Evolutionary conservation across 192 early-diverging fungal genomes (phyloP), one percentile per base, ranked within the genome.

Genomic region (Gonapodya prolifera): DNA sequence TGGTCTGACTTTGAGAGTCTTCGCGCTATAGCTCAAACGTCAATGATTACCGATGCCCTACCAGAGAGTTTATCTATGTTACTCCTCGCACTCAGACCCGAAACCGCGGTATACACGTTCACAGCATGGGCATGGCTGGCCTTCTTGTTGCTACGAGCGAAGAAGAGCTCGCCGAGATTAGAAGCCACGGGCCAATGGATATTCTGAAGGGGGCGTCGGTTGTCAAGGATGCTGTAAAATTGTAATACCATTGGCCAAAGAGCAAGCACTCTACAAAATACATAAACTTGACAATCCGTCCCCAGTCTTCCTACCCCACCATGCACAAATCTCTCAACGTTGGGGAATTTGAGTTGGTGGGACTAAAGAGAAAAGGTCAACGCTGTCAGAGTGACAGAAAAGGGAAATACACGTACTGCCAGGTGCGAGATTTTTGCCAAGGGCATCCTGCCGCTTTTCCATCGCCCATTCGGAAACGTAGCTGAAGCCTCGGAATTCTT

Each of bases 401-500:
- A 61, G 45, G 23, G 8, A 61, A 23, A 8, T 61, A 23, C 45
- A 61, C 45, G 8, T 23, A 61, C 45, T 61, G 8, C 45, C 45
- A 8, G 45, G 45, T 61, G 45, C 45, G 8, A 61, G 23, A 61
- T 61, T 61, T 23, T 61, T 61, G 8, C 45, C 45, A 23, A 61
- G 45, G 8, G 45, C 45, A 16, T 61, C 45, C 23, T 8, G 23
- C 23, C 78, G 77, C 17, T 79, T 75, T 32, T 82, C 75, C 70
- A 83, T 28, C 2, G 81, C 92, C 96, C 95, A 98, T 1, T 93
- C 93, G 35, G 93, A 89, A 13, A 97, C 90, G 83, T 96, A 98
- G 30, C 94, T 95, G 85, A 99, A 99, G 34, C 91, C 91, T 34
- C 86, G 79, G 83, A 99, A 99, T 83, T 98, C 95, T 81, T 95